Evolutionary conservation across 2,329 filamentous ascomycete species (phyloP), one percentile per base, ranked within the genome.

Genomic region (Alternaria alternata): DNA sequence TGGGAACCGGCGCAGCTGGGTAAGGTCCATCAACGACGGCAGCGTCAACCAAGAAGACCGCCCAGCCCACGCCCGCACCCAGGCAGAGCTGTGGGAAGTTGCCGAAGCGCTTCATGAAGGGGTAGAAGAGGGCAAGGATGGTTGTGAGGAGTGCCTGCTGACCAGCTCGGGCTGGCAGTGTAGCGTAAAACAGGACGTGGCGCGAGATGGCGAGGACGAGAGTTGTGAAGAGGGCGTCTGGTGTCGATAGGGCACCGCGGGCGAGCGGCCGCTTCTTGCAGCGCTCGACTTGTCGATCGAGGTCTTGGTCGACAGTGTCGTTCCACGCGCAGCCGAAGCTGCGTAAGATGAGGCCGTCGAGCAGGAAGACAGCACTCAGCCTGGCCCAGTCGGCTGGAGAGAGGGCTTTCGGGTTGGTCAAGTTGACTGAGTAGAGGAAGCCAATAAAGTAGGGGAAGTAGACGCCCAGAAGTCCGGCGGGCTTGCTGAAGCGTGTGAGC

Each of bases 301-400:
- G 76, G 44, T 85, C 82, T 48, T 82, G 80, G 65, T 88, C 86
- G 72, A 84, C 81, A 34, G 82, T 80, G 66, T 87, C 85, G 68
- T 88, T 87, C 76, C 86, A 86, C 0, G 84, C 80, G 68, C 85
- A 87, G 26, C 54, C 64, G 7, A 59, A 54, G 30, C 48, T 51
- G 51, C 56, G 57, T 5, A 55, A 51, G 32, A 66, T 26, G 5
- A 82, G 79, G 20, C 81, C 81, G 26, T 83, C 81, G 52, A 84
- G 80, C 75, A 86, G 80, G 52, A 86, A 78, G 63, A 86, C 28
- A 12, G 42, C 36, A 30, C 52, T 57, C 18, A 68, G 56, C 30
- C 51, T 69, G 16, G 57, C 43, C 57, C 59, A 63, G 22, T 54
- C 56, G 3, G 53, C 54, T n/a, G 52, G 56, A 22, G 49, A 49